Evolutionary conservation across 306 rosid genomes (phyloP), one percentile per base, ranked within the genome.

Genomic region (Vigna reflexopilosa): DNA sequence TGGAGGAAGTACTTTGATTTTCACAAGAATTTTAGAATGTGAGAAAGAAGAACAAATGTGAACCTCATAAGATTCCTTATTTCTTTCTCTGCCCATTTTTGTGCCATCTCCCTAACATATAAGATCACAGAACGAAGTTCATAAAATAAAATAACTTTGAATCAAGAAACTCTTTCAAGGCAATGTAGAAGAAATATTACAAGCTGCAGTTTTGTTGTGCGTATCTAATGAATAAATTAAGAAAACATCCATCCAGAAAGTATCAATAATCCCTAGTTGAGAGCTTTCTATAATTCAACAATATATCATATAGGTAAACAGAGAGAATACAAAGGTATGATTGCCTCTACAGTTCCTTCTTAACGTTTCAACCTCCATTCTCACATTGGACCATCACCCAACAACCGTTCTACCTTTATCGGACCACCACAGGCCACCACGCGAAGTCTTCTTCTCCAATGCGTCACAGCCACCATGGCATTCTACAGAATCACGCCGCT

Each of bases 31-130:
- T 59, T 30, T 66, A 30, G 36, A 26, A 76, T 6, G 16, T 65
- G 14, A 2, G 12, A 72, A 38, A 1, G 40, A 40, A 28, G 17
- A 59, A 61, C 16, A 66, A 72, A 36, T 24, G 38, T 81, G 72
- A 85, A 89, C 97, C 98, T 94, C 84, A 87, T 30, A 68, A 94
- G 89, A 81, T 94, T 92, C 84, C 97, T 90, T 95, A 83, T 92
- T 83, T 92, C 98, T 87, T 94, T 92, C 85, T 94, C 97, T 0
- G 97, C 98, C 98, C 98, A 94, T 70, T 95, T 92, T 87, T 89
- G 85, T 22, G 92, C 98, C 98, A 94, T 94, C 80, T 92, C 92
- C 84, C 98, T 92, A 90, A 92, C 38, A 94, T 97, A 84, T 36
- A 79, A 58, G 48, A 45, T 24, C 44, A 59, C 42, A 67, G 64